Evolutionary conservation across 768 basidiomycete genomes (phyloP).

Genomic region (Clitopilus hobsonii): DNA sequence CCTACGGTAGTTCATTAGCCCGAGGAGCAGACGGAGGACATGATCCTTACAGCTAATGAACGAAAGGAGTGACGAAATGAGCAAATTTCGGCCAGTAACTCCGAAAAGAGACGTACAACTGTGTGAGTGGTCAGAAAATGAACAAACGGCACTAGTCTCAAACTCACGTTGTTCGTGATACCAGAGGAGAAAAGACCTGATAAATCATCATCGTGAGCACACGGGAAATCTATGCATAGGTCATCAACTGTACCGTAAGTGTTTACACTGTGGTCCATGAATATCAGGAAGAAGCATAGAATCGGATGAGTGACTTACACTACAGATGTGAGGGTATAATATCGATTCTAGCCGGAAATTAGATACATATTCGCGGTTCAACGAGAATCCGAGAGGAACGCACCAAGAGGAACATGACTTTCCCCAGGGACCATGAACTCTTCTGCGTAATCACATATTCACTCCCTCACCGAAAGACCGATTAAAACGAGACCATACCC

Average conservation of each 20-base stretch:
- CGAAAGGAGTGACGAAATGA: too few species aligned
- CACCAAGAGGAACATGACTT: slow-evolving; percentile 50
- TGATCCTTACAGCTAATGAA: slow-evolving; percentile 16
- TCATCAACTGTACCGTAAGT: slow-evolving; percentile 37
- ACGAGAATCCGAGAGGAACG: slow-evolving; percentile 9
- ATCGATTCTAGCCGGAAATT: slow-evolving; percentile 44
- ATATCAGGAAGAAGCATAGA: neutral
- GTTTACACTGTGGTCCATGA: slow-evolving; percentile 36
- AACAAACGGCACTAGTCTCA: neutral
- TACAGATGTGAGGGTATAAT: slow-evolving; percentile 46
- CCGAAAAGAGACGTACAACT: slow-evolving; percentile 25
- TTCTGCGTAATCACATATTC: slow-evolving; percentile 23
- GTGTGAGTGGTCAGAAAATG: slow-evolving; percentile 5
- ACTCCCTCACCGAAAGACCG: neutral
- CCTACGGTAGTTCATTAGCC: slow-evolving; percentile 24
- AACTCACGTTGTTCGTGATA: slow-evolving; percentile 34
- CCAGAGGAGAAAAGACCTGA: slow-evolving; percentile 38
- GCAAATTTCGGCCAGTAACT: too few species aligned
- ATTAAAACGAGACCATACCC: slow-evolving; percentile 30
- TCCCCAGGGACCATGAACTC: slow-evolving; percentile 53
- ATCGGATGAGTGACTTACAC: slow-evolving; percentile 30
- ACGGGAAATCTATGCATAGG: neutral
- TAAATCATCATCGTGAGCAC: slow-evolving; percentile 3
- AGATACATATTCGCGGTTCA: neutral
- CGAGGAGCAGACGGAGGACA: too few species aligned